These are phyloP conservation scores for Geotrichum reessii DNA, from an alignment of 1,139 yeast species.

Conservation along the genomic window DNA sequence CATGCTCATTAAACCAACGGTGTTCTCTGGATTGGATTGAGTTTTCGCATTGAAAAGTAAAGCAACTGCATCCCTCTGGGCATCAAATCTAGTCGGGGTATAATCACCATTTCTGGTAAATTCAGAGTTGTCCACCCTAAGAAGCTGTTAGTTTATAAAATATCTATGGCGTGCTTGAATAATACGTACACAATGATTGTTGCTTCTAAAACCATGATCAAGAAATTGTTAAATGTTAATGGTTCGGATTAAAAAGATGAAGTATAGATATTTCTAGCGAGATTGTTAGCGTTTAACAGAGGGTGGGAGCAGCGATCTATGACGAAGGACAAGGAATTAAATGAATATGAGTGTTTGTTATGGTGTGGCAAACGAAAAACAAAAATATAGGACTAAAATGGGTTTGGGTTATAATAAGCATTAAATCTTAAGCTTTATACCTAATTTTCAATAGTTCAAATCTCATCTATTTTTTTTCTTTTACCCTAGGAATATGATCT, in stretches of 20 bases:
- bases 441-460: background rate
- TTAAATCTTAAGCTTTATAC: background rate
- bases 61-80: constrained; percentile 91
- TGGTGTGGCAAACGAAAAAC: background rate
- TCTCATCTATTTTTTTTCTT: background rate
- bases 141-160: constrained; percentile 10
- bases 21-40: constrained; percentile 85
- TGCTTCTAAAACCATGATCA: constrained; percentile 83
- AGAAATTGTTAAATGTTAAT: background rate
- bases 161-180: background rate
- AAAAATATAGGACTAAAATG: background rate
- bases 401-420: background rate
- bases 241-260: background rate
- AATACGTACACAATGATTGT: constrained; percentile 70
- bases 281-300: background rate
- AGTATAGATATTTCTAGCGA: background rate
- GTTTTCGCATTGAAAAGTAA: constrained; percentile 80
- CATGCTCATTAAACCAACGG: constrained; percentile 84
- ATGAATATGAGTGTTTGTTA: background rate
- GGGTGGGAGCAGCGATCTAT: background rate
- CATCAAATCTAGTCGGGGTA: constrained; percentile 81
- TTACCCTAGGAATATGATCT: background rate
- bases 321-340: background rate
- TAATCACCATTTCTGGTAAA: constrained; percentile 95
- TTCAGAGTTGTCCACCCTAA: constrained; percentile 82